Base-by-base conservation (phyloP, 1,284 basidiomycete species). In the Pyrrhoderma noxium region DNA sequence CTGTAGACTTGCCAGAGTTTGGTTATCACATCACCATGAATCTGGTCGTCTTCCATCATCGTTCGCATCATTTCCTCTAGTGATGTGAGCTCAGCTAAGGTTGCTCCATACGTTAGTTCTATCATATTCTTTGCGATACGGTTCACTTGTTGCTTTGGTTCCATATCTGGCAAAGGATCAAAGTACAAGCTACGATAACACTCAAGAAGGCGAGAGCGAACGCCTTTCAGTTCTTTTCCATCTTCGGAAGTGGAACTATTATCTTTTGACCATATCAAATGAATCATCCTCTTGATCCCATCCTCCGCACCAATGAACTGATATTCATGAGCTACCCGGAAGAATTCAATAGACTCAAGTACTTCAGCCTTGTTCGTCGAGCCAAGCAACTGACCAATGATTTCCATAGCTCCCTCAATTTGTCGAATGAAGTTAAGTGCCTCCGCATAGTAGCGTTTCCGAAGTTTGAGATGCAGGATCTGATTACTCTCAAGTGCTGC, bases 41-140 rank as follows among this genome's bases (percentile, higher is more conserved):
- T 81, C 43, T 86, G 82, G 4, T 77, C 77, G 43, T 89, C 82
- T 8, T 88, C 85, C 85, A 95, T 93, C 87, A 98, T 90, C 31
- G 89, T 89, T 38, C 90, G 79, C 81, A 99, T 84, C 73, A 99
- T 85, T 69, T 97, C 93, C 65, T 99, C 96, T 51, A 99, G 70
- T 59, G 92, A 95, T 0, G 93, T 99, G 45, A 99, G 72, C 66
- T 99, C 95, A 2, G 96, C 96, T 13, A 99, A 74, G 0, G 93
- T 95, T 1, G 94, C 89, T 23, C 86, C 80, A 61, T 92, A 93
- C 0, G 93, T 96, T 44, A 87, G 73, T 93, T 94, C 89, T 49
- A 99, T 92, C 82, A 99, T 91, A 65, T 99, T 97, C 69, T 93
- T 93, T n/a, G 94, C 80, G 45, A 99, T 95, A n/a, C 93, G 76